phyloP scores from a whole-genome alignment of 2,329 filamentous ascomycete species.

The Arthrinium phaeospermum region DNA sequence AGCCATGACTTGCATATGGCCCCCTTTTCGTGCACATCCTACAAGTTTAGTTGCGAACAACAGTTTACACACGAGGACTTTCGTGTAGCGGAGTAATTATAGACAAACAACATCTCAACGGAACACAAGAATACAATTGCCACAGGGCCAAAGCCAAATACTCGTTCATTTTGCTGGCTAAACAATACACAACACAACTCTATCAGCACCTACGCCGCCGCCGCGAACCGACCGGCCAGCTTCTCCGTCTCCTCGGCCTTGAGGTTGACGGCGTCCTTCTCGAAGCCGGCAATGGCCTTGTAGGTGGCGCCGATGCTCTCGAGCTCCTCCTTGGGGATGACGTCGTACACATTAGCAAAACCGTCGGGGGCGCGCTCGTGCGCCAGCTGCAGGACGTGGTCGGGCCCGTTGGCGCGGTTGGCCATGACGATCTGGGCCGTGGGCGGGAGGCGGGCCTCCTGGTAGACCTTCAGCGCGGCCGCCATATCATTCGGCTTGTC shows the following conservation, averaged over 20 bases:
- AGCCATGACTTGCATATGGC: neutral
- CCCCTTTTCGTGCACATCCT: neutral
- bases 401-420: slow-evolving; percentile 51
- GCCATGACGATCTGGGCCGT: slow-evolving; percentile 53
- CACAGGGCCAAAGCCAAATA: neutral
- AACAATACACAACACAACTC: neutral
- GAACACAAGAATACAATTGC: no score
- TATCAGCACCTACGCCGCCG: neutral
- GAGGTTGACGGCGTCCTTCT: slow-evolving; percentile 49
- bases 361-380: slow-evolving; percentile 50
- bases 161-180: neutral
- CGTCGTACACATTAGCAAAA: slow-evolving; percentile 46
- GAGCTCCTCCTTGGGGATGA: slow-evolving; percentile 46
- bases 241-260: slow-evolving; percentile 44
- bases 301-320: slow-evolving; percentile 43
- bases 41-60: neutral
- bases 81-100: neutral
- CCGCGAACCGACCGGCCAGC: slow-evolving; percentile 22
- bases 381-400: slow-evolving; percentile 51
- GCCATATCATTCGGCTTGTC: slow-evolving; percentile 32
- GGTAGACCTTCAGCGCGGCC: slow-evolving; percentile 44
- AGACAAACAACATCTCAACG: neutral
- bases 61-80: neutral
- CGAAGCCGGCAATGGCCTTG: slow-evolving; percentile 51
- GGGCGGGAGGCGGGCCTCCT: slow-evolving; percentile 45